Conservation (phyloP, 1,139 yeast species). For the Diutina ranongensis region DNA sequence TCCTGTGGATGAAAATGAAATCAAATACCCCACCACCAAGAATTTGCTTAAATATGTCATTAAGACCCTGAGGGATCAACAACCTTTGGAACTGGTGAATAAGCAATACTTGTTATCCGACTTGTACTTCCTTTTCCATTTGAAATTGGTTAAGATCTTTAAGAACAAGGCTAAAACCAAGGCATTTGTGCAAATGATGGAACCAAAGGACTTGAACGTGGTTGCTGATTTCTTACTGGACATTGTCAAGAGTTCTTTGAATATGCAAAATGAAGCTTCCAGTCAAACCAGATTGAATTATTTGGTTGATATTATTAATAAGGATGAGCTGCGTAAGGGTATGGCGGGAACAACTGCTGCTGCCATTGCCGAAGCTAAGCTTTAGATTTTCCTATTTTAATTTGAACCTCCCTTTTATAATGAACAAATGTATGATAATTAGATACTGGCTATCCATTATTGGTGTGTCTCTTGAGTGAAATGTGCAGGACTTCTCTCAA, state of each 20-base stretch:
- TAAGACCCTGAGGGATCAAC: constrained; percentile 1
- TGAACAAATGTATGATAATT: too few species aligned
- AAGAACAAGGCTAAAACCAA: constrained; percentile 33
- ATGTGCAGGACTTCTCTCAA: too few species aligned
- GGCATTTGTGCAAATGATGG: constrained; percentile 27
- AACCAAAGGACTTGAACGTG: constrained; percentile 20
- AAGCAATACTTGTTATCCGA: constrained; percentile 34
- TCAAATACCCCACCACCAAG: constrained; percentile 6
- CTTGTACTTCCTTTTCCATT: constrained; percentile 28
- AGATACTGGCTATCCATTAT: too few species aligned
- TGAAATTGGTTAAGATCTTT: constrained; percentile 25
- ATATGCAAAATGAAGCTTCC: constrained; percentile 8
- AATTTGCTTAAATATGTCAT: constrained; percentile 5
- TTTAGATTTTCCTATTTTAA: too few species aligned
- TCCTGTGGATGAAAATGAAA: constrained; percentile 3
- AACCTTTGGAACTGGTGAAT: constrained; percentile 12
- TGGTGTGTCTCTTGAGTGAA: too few species aligned
- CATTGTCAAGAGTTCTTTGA: constrained; percentile 13
- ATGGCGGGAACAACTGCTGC: not conserved
- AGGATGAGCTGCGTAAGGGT: not conserved
- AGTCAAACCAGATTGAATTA: constrained; percentile 16
- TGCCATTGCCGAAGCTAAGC: not conserved
- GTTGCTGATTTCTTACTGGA: constrained; percentile 19
- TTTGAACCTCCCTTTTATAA: not conserved
- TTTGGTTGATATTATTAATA: constrained; percentile 23